Conservation (phyloP, 1,284 basidiomycete genomes). For the Puccinia hordei region DNA sequence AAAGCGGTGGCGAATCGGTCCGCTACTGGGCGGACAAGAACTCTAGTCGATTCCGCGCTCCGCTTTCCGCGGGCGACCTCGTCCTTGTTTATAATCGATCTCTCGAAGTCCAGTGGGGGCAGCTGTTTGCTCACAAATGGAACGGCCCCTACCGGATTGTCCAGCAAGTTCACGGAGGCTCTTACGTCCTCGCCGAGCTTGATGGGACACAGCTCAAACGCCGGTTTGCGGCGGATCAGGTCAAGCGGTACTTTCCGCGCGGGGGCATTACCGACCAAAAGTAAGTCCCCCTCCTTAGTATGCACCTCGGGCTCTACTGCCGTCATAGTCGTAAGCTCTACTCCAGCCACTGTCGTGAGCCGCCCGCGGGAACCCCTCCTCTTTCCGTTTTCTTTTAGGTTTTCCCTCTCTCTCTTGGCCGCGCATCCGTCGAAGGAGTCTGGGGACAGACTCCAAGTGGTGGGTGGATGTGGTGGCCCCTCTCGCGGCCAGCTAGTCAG, state of each 20-base stretch:
- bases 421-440: background rate
- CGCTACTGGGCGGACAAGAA: slow-evolving; percentile 1
- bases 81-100: background rate
- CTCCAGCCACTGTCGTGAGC: too few relatives aligned
- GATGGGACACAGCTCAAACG: background rate
- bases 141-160: slow-evolving; percentile 1
- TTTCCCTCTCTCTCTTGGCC: background rate
- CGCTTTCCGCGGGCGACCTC: background rate
- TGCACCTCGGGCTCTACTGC: background rate
- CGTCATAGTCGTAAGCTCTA: background rate
- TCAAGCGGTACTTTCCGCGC: background rate
- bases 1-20: background rate
- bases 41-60: background rate
- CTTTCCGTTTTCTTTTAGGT: too few relatives aligned
- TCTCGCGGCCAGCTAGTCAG: too few relatives aligned
- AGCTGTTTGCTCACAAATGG: background rate
- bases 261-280: background rate
- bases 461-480: background rate
- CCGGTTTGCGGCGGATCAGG: too few relatives aligned
- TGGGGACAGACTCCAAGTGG: background rate
- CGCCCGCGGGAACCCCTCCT: too few relatives aligned
- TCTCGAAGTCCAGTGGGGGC: background rate
- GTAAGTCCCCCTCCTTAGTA: background rate
- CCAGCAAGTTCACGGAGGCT: background rate
- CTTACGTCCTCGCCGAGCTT: background rate